These are phyloP conservation scores for Gracilaria caudata DNA, from an alignment of 23 red algal species.

Conservation along the genomic window DNA sequence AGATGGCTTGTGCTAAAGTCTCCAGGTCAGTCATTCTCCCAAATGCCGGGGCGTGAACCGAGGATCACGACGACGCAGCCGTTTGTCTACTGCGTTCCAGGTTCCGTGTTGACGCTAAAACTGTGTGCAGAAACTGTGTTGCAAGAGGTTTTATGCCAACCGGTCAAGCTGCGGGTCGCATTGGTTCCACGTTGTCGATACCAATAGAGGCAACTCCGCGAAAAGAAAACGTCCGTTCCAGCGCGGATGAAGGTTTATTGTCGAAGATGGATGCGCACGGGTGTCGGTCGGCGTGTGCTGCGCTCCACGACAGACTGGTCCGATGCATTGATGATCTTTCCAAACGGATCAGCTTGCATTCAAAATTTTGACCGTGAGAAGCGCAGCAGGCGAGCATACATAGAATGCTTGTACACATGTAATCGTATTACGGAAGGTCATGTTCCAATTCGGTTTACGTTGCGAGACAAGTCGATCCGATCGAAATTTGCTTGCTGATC, in stretches of 20 bases:
- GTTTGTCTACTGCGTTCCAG: background rate
- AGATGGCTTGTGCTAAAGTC: slow-evolving; percentile 64
- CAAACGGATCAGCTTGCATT: slow-evolving; percentile 3
- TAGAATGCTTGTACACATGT: background rate
- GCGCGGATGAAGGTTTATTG: background rate
- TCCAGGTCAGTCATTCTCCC: slow-evolving; percentile 20
- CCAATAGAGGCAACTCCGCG: too few relatives aligned
- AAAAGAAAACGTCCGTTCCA: background rate
- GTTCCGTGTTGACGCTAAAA: background rate
- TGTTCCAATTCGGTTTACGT: too few relatives aligned
- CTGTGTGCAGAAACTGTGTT: too few relatives aligned
- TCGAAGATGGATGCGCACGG: background rate
- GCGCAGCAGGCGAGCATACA: background rate
- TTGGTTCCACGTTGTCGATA: too few relatives aligned
- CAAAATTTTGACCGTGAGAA: background rate
- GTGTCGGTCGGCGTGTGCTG: background rate
- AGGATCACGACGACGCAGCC: slow-evolving; percentile 3
- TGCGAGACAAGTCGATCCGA: too few relatives aligned
- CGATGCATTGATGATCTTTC: background rate
- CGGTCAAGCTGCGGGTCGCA: background rate
- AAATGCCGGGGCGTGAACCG: background rate
- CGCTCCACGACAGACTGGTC: background rate
- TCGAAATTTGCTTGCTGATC: too few relatives aligned
- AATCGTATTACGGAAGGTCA: too few relatives aligned
- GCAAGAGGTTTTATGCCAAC: too few relatives aligned